Evolutionary conservation across 129 eudicot genomes (phyloP), one percentile per base, ranked within the genome.

Genomic region (Ambrosia artemisiifolia): DNA sequence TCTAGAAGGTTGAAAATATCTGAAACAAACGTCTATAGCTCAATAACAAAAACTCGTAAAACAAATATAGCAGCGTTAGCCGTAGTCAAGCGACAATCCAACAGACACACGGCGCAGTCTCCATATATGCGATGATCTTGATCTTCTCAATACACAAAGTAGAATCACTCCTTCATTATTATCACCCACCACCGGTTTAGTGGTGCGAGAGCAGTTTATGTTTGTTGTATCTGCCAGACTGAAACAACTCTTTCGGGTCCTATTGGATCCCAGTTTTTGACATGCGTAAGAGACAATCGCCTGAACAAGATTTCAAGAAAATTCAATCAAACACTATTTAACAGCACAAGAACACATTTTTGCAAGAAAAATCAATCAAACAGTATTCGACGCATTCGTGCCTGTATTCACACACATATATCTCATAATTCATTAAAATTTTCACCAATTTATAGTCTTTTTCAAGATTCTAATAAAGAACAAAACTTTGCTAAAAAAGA

Each of bases 111-210:
- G 97, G 65, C 97, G 86, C 84, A 90, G 61, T 80, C 95, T 90
- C 99, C 99, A 94, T 61, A 94, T 82, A 74, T 90, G 90, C 19
- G 99, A 94, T 62, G 97, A 90, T 79, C 89, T 90, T 71, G 99
- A 90, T 73, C 97, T 88, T 73, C 97, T 84, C 81, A 86, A 77
- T 51, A 83, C 93, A 48, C 86, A 88, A 40, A 86, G 82, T 55
- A 86, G 78, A 65, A 84, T 82, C 74, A 87, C 87, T 78, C 92
- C 76, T 70, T 83, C 88, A 79, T 79, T 85, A 79, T 69, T 79
- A 63, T 59, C 77, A 70, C 88, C 94, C 99, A 96, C 85, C 97
- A 83, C 96, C 86, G 65, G 42, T 76, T 74, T 79, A 74, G 89
- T 82, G 99, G 99, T 86, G 96, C 81, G 91, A 88, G 96, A 84